phyloP scores from a whole-genome alignment of 768 basidiomycete species.

The Trametes cingulata region DNA sequence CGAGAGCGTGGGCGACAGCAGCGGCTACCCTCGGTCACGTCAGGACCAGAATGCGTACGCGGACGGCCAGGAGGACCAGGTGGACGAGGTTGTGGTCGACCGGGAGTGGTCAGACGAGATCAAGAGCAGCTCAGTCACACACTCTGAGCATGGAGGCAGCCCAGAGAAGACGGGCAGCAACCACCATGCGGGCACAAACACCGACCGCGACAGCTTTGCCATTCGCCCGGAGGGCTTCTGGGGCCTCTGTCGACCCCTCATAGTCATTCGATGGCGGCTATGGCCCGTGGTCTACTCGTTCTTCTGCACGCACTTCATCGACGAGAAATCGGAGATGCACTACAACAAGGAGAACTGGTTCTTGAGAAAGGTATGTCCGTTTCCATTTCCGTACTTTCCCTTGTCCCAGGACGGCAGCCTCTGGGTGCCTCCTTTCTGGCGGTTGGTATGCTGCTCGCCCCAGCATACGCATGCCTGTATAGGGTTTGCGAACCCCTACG shows the following conservation, averaged over 20 bases:
- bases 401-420: too few species aligned
- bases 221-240: constrained; percentile 39
- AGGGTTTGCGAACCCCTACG: too few species aligned
- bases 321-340: constrained; percentile 53
- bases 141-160: constrained; percentile 50
- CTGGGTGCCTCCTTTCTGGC: too few species aligned
- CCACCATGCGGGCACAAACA: constrained; percentile 37
- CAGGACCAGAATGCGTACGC: constrained; percentile 23
- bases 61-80: constrained; percentile 42
- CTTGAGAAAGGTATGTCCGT: constrained; percentile 49
- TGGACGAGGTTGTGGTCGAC: constrained; percentile 79
- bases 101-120: constrained; percentile 64
- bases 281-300: constrained; percentile 58
- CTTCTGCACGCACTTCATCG: constrained; percentile 60
- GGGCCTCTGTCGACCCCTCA: constrained; percentile 36
- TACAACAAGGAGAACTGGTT: constrained; percentile 73
- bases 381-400: neutral
- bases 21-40: constrained; percentile 34
- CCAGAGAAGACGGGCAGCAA: constrained; percentile 53
- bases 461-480: too few species aligned
- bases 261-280: constrained; percentile 55
- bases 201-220: constrained; percentile 39
- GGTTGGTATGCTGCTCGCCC: too few species aligned
- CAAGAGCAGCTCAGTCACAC: constrained; percentile 49
- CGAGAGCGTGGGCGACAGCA: constrained; percentile 45